Conservation (phyloP, 1,139 yeast species). For the Candida tetrigidarum region DNA sequence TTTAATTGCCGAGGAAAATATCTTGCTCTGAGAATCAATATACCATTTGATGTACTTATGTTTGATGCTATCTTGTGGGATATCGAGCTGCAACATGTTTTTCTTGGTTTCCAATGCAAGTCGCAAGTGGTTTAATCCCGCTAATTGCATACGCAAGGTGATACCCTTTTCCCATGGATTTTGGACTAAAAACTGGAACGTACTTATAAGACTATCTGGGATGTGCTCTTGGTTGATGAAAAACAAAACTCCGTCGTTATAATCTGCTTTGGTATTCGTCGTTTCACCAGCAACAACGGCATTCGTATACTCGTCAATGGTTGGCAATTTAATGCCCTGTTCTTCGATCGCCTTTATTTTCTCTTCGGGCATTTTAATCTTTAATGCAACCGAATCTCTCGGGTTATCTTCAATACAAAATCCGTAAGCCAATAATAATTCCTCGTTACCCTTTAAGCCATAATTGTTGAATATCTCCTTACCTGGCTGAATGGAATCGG, state of each 20-base stretch:
- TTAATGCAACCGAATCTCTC: constrained; percentile 65
- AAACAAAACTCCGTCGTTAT: constrained; percentile 47
- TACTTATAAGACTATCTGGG: constrained; percentile 50
- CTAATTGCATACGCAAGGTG: constrained; percentile 57
- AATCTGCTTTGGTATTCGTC: constrained; percentile 16
- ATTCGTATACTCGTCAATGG: constrained; percentile 50
- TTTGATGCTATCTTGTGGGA: constrained; percentile 12
- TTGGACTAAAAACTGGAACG: constrained; percentile 57
- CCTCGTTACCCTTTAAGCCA: constrained; percentile 87
- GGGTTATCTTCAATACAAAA: constrained; percentile 65
- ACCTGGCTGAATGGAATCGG: constrained; percentile 33
- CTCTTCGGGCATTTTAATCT: constrained; percentile 50
- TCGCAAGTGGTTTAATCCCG: constrained; percentile 61
- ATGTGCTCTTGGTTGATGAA: constrained; percentile 41
- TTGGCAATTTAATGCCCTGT: constrained; percentile 51
- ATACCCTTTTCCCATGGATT: constrained; percentile 44
- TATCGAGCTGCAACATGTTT: constrained; percentile 21
- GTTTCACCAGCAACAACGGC: constrained; percentile 29
- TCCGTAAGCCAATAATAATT: constrained; percentile 67
- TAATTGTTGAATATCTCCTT: constrained; percentile 74
- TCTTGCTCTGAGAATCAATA: constrained; percentile 46
- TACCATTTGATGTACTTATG: constrained; percentile 39
- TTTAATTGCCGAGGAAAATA: constrained; percentile 52
- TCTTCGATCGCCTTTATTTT: constrained; percentile 35
- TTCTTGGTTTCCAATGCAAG: constrained; percentile 54